phyloP scores from a whole-genome alignment of 768 basidiomycete species.

The Tricholoma saponaceum region DNA sequence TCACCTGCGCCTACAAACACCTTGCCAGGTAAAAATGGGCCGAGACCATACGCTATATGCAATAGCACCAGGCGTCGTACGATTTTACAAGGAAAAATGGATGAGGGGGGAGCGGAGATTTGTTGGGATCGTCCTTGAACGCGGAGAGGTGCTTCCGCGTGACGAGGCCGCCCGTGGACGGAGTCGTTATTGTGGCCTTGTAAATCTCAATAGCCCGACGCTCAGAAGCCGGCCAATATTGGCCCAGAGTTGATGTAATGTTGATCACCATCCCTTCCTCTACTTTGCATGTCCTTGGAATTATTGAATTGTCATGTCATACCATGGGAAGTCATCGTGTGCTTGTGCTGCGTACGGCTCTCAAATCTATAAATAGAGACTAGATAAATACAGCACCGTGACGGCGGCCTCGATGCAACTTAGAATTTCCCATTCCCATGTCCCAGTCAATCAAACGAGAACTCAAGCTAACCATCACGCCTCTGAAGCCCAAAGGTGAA shows the following conservation, averaged over 20 bases:
- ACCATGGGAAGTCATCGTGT: too few species aligned
- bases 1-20: slow-evolving; percentile 7
- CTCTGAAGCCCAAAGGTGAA: slow-evolving; percentile 12
- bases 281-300: too few species aligned
- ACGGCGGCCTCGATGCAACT: not conserved
- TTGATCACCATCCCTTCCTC: not conserved
- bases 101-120: slow-evolving; percentile 71
- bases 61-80: slow-evolving; percentile 84
- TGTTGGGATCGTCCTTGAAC: slow-evolving; percentile 79
- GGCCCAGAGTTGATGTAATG: slow-evolving; percentile 15
- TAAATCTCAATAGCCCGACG: slow-evolving; percentile 49
- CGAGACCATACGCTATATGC: slow-evolving; percentile 96
- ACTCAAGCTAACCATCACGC: slow-evolving; percentile 11
- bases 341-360: too few species aligned
- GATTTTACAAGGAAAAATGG: slow-evolving; percentile 86
- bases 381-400: too few species aligned
- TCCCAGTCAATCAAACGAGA: slow-evolving; percentile 4
- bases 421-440: slow-evolving; percentile 14
- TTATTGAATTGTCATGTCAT: not conserved
- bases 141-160: slow-evolving; percentile 83
- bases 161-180: slow-evolving; percentile 71
- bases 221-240: slow-evolving; percentile 13
- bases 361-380: not conserved
- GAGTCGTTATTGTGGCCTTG: slow-evolving; percentile 79
- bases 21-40: slow-evolving; percentile 76